Evolutionary conservation across 768 basidiomycete species (phyloP), one percentile per base, ranked within the genome.

Genomic region (Albatrellus ellisii): DNA sequence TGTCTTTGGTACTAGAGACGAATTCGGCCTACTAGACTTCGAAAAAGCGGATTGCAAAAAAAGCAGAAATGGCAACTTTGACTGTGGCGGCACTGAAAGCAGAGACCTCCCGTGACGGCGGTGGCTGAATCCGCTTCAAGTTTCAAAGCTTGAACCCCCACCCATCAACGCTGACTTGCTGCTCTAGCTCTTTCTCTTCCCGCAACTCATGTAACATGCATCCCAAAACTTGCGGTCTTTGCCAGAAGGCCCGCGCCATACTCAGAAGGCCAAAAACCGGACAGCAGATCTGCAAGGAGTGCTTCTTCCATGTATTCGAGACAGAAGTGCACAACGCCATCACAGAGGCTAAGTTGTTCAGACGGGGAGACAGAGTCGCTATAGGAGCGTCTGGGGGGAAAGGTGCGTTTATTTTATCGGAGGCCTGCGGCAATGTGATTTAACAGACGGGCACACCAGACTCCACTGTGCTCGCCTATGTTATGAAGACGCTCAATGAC

Each of bases 351-450:
- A 66, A 67, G 42, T 67, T 99, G 3, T 99, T 99, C 69, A 78
- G 77, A 55, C 68, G 77, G 9, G 89, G 92, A 26, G 90, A 99
- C 62, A 70, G 76, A 48, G 90, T 99, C 28, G 95, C 95, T 20
- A 98, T 99, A 45, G 95, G 95, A 25, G 95, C 95, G 41, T 95
- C 90, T 40, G 95, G 95, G 35, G 95, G 95, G 34, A 99, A 99
- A 73, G 94, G 94, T 88, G 34, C 40, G 67, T 52, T 6, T 36
- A 14, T 12, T 14, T 11, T 22, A 2, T 20, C 11, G 18, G 32
- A 12, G 42, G 12, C 25, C 15, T 5, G 14, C 15, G 26, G 12
- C 4, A 18, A 4, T 26, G 24, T 11, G n/a, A 11, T 35, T 6
- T 40, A 5, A 24, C n/a, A 24, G 10, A 44, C 4, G 4, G 32